Conservation (phyloP, 2,329 filamentous ascomycete genomes). For the Paraphaeosphaeria sporulosa region DNA sequence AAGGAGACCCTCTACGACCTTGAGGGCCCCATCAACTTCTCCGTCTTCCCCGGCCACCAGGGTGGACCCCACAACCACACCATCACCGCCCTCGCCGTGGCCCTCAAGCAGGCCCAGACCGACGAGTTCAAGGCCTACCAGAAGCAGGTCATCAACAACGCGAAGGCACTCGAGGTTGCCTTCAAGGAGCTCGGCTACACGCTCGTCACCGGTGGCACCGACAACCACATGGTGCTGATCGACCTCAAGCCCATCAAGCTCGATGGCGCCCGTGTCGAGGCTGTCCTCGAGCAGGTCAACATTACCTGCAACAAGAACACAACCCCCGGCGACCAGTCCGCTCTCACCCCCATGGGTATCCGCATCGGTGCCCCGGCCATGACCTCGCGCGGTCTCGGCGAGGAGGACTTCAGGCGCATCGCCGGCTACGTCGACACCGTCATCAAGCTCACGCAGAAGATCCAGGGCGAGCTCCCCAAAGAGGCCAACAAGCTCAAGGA, state of each 20-base stretch:
- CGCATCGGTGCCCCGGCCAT: constrained; percentile 96
- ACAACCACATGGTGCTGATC: constrained; percentile 94
- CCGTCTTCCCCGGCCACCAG: constrained; percentile 97
- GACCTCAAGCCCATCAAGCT: constrained; percentile 89
- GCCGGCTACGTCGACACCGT: constrained; percentile 86
- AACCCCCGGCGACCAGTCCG: constrained; percentile 92
- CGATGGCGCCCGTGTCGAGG: constrained; percentile 89
- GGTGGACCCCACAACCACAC: constrained; percentile 99
- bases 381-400: constrained; percentile 92
- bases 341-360: constrained; percentile 89
- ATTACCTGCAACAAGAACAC: constrained; percentile 99
- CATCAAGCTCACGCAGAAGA: constrained; percentile 88
- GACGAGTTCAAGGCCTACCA: constrained; percentile 94
- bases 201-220: constrained; percentile 91
- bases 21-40: constrained; percentile 91
- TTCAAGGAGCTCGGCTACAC: constrained; percentile 73
- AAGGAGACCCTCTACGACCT: constrained; percentile 88
- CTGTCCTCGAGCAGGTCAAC: constrained; percentile 88
- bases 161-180: constrained; percentile 84
- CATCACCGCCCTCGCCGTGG: constrained; percentile 93
- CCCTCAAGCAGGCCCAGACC: constrained; percentile 89
- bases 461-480: constrained; percentile 87
- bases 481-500: constrained; percentile 99
- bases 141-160: constrained; percentile 86
- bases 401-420: constrained; percentile 83